Evolutionary conservation across 805 yeast genomes (phyloP).

Genomic region (Starmerella ratchasimensis): DNA sequence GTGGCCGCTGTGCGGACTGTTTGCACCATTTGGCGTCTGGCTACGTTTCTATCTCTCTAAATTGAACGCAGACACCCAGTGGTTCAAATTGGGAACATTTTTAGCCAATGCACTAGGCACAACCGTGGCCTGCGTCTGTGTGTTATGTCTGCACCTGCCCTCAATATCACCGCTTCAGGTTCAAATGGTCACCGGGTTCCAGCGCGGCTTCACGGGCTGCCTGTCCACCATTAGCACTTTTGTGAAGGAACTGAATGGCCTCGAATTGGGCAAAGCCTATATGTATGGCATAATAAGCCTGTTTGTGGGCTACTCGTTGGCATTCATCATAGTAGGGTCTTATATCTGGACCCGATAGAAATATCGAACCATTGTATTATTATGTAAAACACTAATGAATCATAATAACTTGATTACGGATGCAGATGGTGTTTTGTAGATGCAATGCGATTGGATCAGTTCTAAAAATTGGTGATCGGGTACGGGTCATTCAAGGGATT

Average conservation of each 20-base stretch:
- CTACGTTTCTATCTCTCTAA: conserved; percentile 42
- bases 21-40: conserved; percentile 61
- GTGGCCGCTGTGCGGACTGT: conserved; percentile 56
- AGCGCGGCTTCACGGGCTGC: conserved; percentile 57
- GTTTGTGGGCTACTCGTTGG: conserved; percentile 33
- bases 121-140: conserved; percentile 32
- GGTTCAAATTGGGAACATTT: conserved; percentile 46
- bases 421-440: no score
- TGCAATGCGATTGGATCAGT: no score
- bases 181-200: conserved; percentile 37
- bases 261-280: conserved; percentile 30
- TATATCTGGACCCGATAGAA: conserved; percentile 48
- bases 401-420: no score
- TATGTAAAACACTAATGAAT: no score
- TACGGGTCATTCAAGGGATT: no score
- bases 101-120: conserved; percentile 38
- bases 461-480: no score
- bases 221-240: conserved; percentile 69
- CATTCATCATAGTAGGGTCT: conserved; percentile 53
- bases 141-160: conserved; percentile 34
- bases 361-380: no score
- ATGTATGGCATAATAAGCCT: conserved; percentile 41
- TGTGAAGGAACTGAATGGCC: conserved; percentile 44
- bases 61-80: conserved; percentile 29
- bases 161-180: conserved; percentile 29